phyloP scores from a whole-genome alignment of 805 yeast species.

The Candida insectalens region DNA sequence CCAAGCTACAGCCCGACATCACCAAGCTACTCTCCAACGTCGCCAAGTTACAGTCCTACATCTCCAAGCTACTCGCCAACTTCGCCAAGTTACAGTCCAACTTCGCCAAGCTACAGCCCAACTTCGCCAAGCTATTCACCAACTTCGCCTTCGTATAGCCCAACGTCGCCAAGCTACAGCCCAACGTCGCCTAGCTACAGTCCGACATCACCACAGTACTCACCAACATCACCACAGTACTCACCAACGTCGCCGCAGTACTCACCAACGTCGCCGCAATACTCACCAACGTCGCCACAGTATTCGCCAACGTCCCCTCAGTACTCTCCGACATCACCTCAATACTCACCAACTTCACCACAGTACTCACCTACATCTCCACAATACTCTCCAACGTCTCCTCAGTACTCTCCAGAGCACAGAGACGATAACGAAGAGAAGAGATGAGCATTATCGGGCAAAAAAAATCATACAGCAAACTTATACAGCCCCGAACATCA shows the following conservation, averaged over 20 bases:
- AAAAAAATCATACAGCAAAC: no score
- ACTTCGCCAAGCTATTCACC: conserved; percentile 64
- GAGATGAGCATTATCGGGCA: neutral
- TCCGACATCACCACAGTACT: conserved; percentile 75
- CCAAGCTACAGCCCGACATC: conserved; percentile 66
- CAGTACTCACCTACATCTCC: conserved; percentile 67
- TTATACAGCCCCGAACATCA: neutral
- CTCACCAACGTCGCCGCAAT: conserved; percentile 73
- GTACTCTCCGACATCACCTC: conserved; percentile 56
- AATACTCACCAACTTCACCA: conserved; percentile 70
- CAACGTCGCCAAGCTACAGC: conserved; percentile 66
- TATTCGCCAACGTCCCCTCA: conserved; percentile 81
- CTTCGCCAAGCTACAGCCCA: conserved; percentile 52
- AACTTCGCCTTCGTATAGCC: conserved; percentile 70
- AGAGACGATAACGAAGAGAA: conserved; percentile 34
- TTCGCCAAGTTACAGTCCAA: conserved; percentile 53
- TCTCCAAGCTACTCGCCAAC: conserved; percentile 73
- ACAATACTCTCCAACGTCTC: conserved; percentile 63
- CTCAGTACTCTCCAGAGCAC: conserved; percentile 51
- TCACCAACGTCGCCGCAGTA: conserved; percentile 74
- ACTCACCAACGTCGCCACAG: conserved; percentile 66
- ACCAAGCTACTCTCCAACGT: conserved; percentile 61
- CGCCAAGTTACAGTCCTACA: conserved; percentile 72
- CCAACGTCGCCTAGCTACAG: conserved; percentile 65
- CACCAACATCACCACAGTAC: conserved; percentile 65